Conservation (phyloP, 1,284 basidiomycete genomes). For the Trametes sp. region DNA sequence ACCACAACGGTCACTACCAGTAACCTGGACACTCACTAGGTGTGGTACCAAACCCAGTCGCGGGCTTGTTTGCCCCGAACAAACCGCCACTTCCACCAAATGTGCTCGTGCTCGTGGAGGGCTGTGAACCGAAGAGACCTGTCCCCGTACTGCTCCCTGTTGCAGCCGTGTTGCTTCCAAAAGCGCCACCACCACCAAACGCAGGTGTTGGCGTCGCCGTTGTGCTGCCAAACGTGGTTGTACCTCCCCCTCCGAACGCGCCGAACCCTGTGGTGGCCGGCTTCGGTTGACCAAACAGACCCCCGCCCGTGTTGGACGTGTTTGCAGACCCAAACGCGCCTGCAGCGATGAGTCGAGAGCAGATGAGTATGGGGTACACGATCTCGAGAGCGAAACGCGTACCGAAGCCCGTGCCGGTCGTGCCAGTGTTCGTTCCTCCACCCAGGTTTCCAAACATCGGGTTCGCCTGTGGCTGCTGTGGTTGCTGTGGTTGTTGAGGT, state of each 20-base stretch:
- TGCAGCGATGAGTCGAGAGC: conserved; percentile 16
- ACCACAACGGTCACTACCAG: not conserved
- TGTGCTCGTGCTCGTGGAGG: conserved; percentile 35
- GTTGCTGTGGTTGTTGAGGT: conserved; percentile 47
- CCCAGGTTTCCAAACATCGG: conserved; percentile 79
- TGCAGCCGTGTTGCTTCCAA: conserved; percentile 27
- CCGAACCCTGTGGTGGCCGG: conserved; percentile 70
- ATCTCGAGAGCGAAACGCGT: conserved; percentile 39
- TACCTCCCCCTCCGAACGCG: conserved; percentile 61
- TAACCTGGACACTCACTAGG: conserved; percentile 40
- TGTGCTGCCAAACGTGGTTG: conserved; percentile 48
- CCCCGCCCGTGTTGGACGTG: conserved; percentile 47
- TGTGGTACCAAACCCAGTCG: conserved; percentile 55
- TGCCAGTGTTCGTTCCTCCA: conserved; percentile 44
- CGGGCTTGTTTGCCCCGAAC: conserved; percentile 58
- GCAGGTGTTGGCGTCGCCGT: conserved; percentile 44
- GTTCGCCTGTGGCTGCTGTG: conserved; percentile 68
- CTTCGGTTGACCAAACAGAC: conserved; percentile 69
- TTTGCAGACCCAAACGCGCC: conserved; percentile 66
- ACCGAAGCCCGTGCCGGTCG: conserved; percentile 66
- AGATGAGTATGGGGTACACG: conserved; percentile 5
- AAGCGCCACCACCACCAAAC: conserved; percentile 44
- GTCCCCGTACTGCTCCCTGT: conserved; percentile 25
- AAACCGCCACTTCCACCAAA: conserved; percentile 44
- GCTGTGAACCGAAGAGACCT: conserved; percentile 37